Evolutionary conservation across 2,329 filamentous ascomycete genomes (phyloP).

Genomic region (Aspergillus costaricaensis): DNA sequence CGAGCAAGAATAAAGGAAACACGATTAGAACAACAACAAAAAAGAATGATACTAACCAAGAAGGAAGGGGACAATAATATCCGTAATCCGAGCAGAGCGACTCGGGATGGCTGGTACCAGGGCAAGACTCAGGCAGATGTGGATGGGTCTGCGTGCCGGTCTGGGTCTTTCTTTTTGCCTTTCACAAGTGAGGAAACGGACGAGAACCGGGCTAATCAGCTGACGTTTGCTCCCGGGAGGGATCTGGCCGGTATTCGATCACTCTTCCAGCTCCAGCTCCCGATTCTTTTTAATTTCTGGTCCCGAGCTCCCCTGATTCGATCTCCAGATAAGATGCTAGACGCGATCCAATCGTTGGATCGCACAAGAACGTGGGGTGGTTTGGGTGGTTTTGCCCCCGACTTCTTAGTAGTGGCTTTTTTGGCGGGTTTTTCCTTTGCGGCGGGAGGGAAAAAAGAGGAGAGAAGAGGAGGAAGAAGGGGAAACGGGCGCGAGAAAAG

Average conservation of each 20-base stretch:
- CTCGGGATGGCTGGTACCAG: slow-evolving; percentile 16
- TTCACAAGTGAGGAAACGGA: slow-evolving; percentile 19
- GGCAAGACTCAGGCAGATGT: slow-evolving; percentile 18
- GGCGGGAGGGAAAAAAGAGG: slow-evolving; percentile 13
- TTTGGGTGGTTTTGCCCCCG: background rate
- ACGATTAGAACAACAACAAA: background rate
- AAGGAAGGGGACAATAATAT: slow-evolving; percentile 12
- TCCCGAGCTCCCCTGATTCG: background rate
- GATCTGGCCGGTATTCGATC: background rate
- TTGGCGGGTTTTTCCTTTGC: background rate
- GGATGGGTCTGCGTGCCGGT: slow-evolving; percentile 26
- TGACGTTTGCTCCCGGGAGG: slow-evolving; percentile 20
- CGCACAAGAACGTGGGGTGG: background rate
- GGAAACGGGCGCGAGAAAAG: slow-evolving; percentile 13
- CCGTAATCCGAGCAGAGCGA: slow-evolving; percentile 14
- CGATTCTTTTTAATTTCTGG: background rate
- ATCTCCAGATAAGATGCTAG: background rate
- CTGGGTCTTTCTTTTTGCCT: slow-evolving; percentile 19
- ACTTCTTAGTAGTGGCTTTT: background rate
- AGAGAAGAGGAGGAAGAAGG: slow-evolving; percentile 13
- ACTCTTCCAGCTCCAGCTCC: background rate
- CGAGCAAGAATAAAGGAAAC: slow-evolving; percentile 3
- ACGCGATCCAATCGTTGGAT: background rate
- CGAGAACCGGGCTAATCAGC: slow-evolving; percentile 26
- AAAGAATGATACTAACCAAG: slow-evolving; percentile 22